These are phyloP conservation scores for Noccaea bulbosa DNA, from an alignment of 345 rosid genomes.

Conservation along the genomic window DNA sequence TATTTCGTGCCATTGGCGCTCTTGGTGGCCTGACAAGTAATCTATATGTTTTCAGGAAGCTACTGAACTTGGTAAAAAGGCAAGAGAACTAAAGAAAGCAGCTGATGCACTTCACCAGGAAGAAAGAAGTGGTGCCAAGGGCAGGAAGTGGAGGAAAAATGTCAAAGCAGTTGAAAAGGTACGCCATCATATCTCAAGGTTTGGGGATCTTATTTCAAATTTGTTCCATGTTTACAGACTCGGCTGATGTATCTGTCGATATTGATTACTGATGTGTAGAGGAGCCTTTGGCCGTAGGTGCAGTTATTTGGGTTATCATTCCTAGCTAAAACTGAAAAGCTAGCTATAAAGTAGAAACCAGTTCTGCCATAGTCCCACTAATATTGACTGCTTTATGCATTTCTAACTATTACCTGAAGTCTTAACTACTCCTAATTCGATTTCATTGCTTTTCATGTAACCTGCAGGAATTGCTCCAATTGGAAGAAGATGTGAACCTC, in stretches of 20 bases:
- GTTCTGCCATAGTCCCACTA: neutral
- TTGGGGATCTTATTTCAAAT: constrained; percentile 24
- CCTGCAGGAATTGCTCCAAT: constrained; percentile 79
- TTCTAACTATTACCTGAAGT: constrained; percentile 1
- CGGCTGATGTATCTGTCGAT: neutral
- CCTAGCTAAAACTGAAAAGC: constrained; percentile 5
- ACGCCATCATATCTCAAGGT: constrained; percentile 17
- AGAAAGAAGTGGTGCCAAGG: constrained; percentile 88
- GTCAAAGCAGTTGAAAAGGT: constrained; percentile 93
- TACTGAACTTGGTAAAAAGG: constrained; percentile 93
- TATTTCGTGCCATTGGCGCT: neutral
- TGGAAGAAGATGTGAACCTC: constrained; percentile 96
- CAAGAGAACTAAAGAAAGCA: constrained; percentile 85
- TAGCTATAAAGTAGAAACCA: constrained; percentile 4
- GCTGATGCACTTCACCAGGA: constrained; percentile 93
- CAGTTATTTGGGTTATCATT: constrained; percentile 19
- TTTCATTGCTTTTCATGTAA: constrained; percentile 26
- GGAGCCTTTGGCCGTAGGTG: constrained; percentile 2
- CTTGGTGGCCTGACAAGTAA: neutral
- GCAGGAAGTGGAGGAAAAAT: constrained; percentile 94
- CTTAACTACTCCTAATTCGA: neutral
- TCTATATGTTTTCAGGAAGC: constrained; percentile 70
- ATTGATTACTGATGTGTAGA: constrained; percentile 6
- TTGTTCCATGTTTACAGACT: constrained; percentile 2
- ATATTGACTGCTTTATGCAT: constrained; percentile 13